Base-by-base conservation (phyloP, 192 early-diverging fungal genomes). In the Spinellus fusiger region DNA sequence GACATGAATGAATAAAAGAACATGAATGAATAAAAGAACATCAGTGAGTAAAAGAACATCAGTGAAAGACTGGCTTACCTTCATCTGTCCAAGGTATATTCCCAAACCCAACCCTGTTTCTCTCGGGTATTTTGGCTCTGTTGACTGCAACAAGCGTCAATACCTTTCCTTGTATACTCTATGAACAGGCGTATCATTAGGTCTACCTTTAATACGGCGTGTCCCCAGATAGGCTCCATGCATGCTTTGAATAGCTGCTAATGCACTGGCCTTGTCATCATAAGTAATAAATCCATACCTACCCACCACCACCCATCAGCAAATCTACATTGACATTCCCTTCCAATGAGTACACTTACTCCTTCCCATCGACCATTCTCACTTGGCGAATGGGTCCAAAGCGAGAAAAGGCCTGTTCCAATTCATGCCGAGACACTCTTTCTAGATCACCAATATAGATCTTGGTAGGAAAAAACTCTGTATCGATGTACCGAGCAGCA, bases 1-100 rank as follows among this genome's bases (percentile, higher is more conserved):
- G 18, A 8, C 4, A 23, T 27, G n/a, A 26, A 25, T 26, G 29
- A 22, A 7, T 27, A 13, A 10, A n/a, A 7, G 29, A 3, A 5
- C 33, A 33, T 20, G 12, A 15, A 9, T 7, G 15, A 38, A 6
- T 10, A 20, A 20, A 1, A 9, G 23, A n/a, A n/a, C n/a, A n/a
- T n/a, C n/a, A n/a, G n/a, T n/a, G n/a, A n/a, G n/a, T n/a, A n/a
- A n/a, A n/a, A n/a, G n/a, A n/a, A n/a, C n/a, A n/a, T n/a, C n/a
- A n/a, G n/a, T n/a, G n/a, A n/a, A n/a, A n/a, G n/a, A n/a, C n/a
- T n/a, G n/a, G n/a, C 18, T 64, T 49, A 70, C 72, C 77, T 52
- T 79, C 77, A 34, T 79, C 77, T 70, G 68, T 73, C 77, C 77
- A 79, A 25, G 77, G 74, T 35, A 79, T 69, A 16, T 75, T 75